These are phyloP conservation scores for Knufia fluminis DNA, from an alignment of 2,329 filamentous ascomycete genomes.

Conservation along the genomic window DNA sequence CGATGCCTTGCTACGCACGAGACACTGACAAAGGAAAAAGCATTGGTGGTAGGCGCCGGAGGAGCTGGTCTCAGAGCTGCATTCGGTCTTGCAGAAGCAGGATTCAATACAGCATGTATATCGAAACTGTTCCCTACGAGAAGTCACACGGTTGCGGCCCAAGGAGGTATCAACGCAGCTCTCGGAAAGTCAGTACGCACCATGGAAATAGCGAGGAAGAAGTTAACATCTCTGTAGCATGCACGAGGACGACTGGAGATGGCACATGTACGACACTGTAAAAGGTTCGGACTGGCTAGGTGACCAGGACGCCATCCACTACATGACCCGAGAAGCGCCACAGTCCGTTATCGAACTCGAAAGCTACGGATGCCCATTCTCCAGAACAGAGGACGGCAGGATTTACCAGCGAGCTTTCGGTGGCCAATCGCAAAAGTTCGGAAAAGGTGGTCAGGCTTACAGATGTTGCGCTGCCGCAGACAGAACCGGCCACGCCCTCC, in stretches of 20 bases:
- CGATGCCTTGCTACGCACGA: neutral
- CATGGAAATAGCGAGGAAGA: neutral
- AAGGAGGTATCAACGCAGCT: constrained; percentile 55
- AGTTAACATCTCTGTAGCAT: constrained; percentile 29
- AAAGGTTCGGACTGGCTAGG: constrained; percentile 52
- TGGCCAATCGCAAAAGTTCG: constrained; percentile 89
- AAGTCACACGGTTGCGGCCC: constrained; percentile 57
- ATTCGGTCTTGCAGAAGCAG: constrained; percentile 55
- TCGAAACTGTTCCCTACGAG: constrained; percentile 56
- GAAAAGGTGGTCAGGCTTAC: constrained; percentile 97
- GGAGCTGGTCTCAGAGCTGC: constrained; percentile 56
- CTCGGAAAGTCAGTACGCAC: constrained; percentile 38
- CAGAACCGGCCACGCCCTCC: constrained; percentile 90
- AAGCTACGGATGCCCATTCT: constrained; percentile 93
- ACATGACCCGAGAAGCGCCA: constrained; percentile 49
- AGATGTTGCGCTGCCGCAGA: constrained; percentile 93
- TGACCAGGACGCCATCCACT: constrained; percentile 52
- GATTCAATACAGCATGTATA: constrained; percentile 56
- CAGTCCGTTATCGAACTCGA: constrained; percentile 59
- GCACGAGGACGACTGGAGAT: constrained; percentile 48
- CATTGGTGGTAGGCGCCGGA: constrained; percentile 66
- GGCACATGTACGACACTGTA: constrained; percentile 53
- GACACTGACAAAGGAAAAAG: constrained; percentile 29
- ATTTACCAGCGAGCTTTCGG: constrained; percentile 99
- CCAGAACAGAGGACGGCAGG: constrained; percentile 85